Base-by-base conservation (phyloP, 2,329 filamentous ascomycete species). In the Penicillium rolfsii region DNA sequence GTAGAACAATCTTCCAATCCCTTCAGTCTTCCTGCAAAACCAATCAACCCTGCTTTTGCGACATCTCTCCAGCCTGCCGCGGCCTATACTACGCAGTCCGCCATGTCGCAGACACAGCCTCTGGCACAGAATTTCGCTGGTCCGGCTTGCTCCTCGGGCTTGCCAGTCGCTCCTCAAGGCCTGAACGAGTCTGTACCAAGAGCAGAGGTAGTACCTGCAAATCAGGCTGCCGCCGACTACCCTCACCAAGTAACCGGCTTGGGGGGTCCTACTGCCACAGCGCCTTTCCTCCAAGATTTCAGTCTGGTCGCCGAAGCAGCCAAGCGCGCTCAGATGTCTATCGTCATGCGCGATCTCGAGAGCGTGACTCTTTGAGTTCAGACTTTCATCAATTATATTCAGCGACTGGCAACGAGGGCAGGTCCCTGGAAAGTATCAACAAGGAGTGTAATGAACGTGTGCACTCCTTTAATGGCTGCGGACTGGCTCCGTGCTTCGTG, bases 241-340 rank as follows among this genome's bases (percentile, higher is more conserved):
- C 68, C 71, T 7, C 69, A 73, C 28, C 65, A 70, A 50, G 66
- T 72, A 43, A 57, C 64, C 35, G 67, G 65, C 1, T 55, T 69
- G 4, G 75, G 74, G 5, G 75, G 74, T 7, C 74, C 75, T 1
- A 73, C 74, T 11, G 77, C 77, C 12, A 86, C 84, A 1, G 81
- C 82, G 9, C 83, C 82, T 4, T 93, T 93, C 73, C 83, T 96
- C 62, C 87, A 89, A 70, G 89, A 96, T 76, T 91, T 94, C 72
- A 94, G 86, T 60, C 85, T 97, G 33, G 85, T 97, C 45, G 93
- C 93, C 38, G 94, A 98, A 81, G 94, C 94, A 1, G 94, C 93
- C 46, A 97, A 96, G 79, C 84, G 93, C 45, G 94, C 94, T 9
- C 92, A 97, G 78, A 91, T 97, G 83, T 91, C 91, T 45, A 88